Percentiles rank a stretch among this genome's conserved stretches.
Evolutionary conservation across 169 alveolate species (phyloP).

Genomic region (Eimeria tenella): DNA sequence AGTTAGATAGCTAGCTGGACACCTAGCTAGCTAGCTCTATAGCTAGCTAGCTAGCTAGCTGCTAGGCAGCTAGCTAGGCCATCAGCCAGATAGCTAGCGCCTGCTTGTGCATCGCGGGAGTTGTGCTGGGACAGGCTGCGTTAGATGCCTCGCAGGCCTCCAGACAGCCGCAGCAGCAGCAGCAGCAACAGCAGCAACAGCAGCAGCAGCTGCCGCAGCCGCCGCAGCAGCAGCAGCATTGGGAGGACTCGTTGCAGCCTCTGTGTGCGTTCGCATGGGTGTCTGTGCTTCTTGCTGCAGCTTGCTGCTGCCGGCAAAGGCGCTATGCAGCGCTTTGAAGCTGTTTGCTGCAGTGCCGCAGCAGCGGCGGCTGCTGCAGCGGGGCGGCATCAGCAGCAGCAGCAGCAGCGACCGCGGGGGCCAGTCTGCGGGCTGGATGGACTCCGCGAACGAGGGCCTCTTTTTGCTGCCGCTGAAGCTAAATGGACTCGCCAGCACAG

Average conservation of each 20-base stretch:
- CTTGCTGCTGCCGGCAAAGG: neutral
- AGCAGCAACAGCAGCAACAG: neutral
- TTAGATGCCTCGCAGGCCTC: no score
- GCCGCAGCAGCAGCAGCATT: neutral
- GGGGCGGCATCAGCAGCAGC: neutral
- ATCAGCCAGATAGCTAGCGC: no score
- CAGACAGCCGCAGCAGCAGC: neutral
- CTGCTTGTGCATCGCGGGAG: no score
- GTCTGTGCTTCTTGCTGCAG: neutral
- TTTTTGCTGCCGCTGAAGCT: conserved; percentile 4
- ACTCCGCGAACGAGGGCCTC: neutral
- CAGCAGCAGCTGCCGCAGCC: neutral
- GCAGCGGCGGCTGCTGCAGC: conserved; percentile 58
- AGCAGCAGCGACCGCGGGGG: neutral
- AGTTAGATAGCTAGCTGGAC: no score
- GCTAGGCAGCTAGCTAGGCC: no score
- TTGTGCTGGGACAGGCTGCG: no score
- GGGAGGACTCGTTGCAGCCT: neutral
- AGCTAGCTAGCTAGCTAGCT: no score
- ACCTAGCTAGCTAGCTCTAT: no score
- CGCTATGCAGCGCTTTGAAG: conserved; percentile 1
- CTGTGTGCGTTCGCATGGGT: neutral
- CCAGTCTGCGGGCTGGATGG: conserved; percentile 26
- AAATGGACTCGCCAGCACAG: conserved; percentile 5
- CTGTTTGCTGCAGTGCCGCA: conserved; percentile 41